A percentile compares a stretch with the other conserved stretches of the same genome.
Evolutionary conservation across 2,329 filamentous ascomycete species (phyloP).

Genomic region (Beauveria varroae): DNA sequence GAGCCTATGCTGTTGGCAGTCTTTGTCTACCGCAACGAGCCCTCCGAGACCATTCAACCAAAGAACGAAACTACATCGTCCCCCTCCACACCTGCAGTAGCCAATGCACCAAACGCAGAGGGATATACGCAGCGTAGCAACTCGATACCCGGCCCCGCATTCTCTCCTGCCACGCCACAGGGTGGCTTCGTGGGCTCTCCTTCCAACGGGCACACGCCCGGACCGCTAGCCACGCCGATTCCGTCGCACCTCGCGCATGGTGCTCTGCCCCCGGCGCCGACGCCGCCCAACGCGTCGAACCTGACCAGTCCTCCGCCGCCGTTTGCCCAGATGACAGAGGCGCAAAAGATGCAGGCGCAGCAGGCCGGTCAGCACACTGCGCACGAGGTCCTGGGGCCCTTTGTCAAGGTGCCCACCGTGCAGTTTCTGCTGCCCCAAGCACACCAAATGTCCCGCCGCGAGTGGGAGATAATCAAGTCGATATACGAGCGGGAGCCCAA

Average conservation of each 20-base stretch:
- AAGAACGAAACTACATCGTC: conserved; percentile 13
- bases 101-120: conserved; percentile 23
- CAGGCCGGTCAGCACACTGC: conserved; percentile 50
- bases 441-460: conserved; percentile 57
- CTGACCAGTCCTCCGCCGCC: conserved; percentile 15
- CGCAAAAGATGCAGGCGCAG: conserved; percentile 35
- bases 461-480: conserved; percentile 65
- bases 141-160: conserved; percentile 42
- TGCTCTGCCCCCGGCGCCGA: conserved; percentile 14
- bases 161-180: conserved; percentile 46
- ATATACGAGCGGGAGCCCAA: conserved; percentile 60
- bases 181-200: conserved; percentile 16
- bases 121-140: conserved; percentile 34
- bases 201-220: conserved; percentile 13
- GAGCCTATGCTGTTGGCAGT: conserved; percentile 77
- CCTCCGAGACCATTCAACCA: conserved; percentile 25
- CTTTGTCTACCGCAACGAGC: conserved; percentile 69
- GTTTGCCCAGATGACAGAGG: conserved; percentile 19
- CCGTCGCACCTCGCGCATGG: conserved; percentile 12
- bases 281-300: conserved; percentile 12
- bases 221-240: conserved; percentile 10
- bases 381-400: conserved; percentile 53
- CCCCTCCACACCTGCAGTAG: conserved; percentile 13
- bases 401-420: conserved; percentile 57
- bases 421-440: conserved; percentile 63